These are phyloP conservation scores for Antrodiella citrinella DNA, from an alignment of 768 basidiomycete species.

Conservation along the genomic window DNA sequence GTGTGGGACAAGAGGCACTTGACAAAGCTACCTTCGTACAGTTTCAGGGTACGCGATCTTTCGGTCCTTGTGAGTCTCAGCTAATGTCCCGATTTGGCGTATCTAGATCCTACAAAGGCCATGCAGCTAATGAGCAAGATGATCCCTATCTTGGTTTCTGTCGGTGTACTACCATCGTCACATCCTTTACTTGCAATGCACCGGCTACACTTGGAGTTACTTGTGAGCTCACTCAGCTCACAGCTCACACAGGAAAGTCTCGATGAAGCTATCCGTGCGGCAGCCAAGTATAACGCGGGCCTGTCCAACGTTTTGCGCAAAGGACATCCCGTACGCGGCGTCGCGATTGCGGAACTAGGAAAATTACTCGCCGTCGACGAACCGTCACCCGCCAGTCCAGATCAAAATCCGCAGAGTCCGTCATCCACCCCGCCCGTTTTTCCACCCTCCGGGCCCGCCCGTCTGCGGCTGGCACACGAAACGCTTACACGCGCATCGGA, in stretches of 20 bases:
- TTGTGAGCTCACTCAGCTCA: constrained; percentile 42
- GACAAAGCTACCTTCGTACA: constrained; percentile 64
- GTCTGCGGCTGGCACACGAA: constrained; percentile 58
- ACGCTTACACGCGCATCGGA: constrained; percentile 52
- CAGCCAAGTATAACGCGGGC: constrained; percentile 46
- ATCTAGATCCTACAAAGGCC: constrained; percentile 49
- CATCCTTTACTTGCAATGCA: constrained; percentile 73
- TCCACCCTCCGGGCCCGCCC: constrained; percentile 59
- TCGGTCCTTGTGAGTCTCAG: no score
- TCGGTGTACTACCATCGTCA: constrained; percentile 51
- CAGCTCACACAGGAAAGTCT: constrained; percentile 40
- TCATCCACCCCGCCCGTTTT: constrained; percentile 24
- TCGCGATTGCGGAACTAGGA: constrained; percentile 72
- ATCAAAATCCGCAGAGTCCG: constrained; percentile 3
- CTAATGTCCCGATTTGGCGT: no score
- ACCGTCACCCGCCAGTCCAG: constrained; percentile 23
- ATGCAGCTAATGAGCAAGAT: constrained; percentile 55
- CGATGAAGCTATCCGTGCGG: constrained; percentile 55
- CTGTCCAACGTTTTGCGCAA: constrained; percentile 41
- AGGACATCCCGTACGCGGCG: constrained; percentile 72
- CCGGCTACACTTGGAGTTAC: constrained; percentile 64
- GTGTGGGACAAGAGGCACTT: constrained; percentile 66
- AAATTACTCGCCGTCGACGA: constrained; percentile 80
- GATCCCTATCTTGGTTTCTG: constrained; percentile 53
- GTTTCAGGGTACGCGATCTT: constrained; percentile 36